Conservation (phyloP, 306 rosid species). For the Sophora flavescens region DNA sequence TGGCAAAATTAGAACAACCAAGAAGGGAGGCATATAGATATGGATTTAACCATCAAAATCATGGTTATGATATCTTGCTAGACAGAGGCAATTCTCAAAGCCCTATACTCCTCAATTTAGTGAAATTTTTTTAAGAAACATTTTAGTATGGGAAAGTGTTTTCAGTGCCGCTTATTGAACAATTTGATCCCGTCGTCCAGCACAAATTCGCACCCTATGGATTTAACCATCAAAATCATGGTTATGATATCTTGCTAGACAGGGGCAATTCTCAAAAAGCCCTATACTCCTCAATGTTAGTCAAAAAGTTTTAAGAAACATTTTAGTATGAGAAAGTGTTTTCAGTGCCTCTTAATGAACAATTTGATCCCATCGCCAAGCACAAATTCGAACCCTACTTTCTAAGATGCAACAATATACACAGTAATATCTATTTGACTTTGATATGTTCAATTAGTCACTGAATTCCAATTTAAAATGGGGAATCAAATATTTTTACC, state of each 20-base stretch:
- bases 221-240: slow-evolving; percentile 6
- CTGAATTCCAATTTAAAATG: slow-evolving; percentile 1
- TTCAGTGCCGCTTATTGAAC: slow-evolving; percentile 9
- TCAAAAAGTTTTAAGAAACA: not conserved
- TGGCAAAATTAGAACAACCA: no score
- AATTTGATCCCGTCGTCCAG: not conserved
- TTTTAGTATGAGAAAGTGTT: slow-evolving; percentile 25
- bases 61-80: slow-evolving; percentile 14
- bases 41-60: slow-evolving; percentile 3
- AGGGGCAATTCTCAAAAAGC: slow-evolving; percentile 4
- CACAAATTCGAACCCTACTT: not conserved
- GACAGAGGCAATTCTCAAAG: slow-evolving; percentile 1
- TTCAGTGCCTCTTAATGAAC: slow-evolving; percentile 9
- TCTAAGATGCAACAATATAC: not conserved
- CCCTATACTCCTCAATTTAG: slow-evolving; percentile 12
- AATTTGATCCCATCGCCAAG: not conserved
- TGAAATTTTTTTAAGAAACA: not conserved
- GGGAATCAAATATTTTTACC: slow-evolving; percentile 58
- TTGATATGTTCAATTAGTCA: slow-evolving; percentile 15
- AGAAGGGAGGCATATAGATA: no score
- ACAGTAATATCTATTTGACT: not conserved
- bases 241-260: slow-evolving; percentile 9
- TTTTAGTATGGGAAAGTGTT: slow-evolving; percentile 25
- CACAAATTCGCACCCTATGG: not conserved
- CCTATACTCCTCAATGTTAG: slow-evolving; percentile 10